A percentile compares a stretch with the other conserved stretches of the same genome.
phyloP scores from a whole-genome alignment of 176 grass and related monocot species.

The Phyllostachys edulis region DNA sequence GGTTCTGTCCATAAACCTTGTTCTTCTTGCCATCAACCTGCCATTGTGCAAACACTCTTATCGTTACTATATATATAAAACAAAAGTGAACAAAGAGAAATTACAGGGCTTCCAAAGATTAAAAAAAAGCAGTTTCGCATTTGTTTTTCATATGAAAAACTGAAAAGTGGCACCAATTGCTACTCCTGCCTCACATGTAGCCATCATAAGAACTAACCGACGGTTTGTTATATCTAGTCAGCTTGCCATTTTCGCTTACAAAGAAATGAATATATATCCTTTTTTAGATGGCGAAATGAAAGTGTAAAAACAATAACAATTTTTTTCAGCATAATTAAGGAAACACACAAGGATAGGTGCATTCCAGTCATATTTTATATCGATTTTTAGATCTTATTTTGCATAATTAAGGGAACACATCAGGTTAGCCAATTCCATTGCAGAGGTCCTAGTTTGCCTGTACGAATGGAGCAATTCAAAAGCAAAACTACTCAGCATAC shows the following conservation, averaged over 20 bases:
- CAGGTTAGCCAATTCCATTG: neutral
- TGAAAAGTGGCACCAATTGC: neutral
- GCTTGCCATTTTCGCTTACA: neutral
- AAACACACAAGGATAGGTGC: neutral
- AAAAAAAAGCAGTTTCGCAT: neutral
- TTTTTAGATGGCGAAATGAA: neutral
- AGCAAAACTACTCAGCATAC: neutral
- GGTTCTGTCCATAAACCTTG: slow-evolving; percentile 96
- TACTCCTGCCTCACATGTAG: neutral
- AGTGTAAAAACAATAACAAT: neutral
- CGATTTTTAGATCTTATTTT: neutral
- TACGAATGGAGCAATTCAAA: neutral
- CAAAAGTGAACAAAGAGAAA: slow-evolving; percentile 6
- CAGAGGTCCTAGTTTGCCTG: neutral
- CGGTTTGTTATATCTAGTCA: neutral
- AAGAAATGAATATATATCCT: neutral
- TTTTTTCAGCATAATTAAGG: neutral
- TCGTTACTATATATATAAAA: neutral
- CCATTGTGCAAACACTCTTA: slow-evolving; percentile 17
- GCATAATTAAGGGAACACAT: neutral
- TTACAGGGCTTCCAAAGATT: neutral
- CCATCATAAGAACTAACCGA: neutral
- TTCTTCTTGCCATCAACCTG: slow-evolving; percentile 99
- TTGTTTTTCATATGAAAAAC: neutral
- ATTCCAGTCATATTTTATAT: neutral